Evolutionary conservation across 768 basidiomycete species (phyloP).

Genomic region (Tulasnella sp.): DNA sequence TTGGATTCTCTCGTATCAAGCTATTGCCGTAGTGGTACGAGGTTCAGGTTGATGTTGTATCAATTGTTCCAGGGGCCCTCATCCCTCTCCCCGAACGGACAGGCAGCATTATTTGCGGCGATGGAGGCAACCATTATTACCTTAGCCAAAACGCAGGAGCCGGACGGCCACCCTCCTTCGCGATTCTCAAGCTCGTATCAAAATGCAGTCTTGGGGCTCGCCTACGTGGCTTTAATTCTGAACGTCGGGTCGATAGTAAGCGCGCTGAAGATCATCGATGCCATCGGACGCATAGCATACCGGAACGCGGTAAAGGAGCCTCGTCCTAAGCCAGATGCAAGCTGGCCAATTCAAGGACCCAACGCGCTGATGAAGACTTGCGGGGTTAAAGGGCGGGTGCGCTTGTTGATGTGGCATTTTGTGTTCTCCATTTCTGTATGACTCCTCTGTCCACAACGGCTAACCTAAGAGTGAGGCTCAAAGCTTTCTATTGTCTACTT

Average conservation of each 20-base stretch:
- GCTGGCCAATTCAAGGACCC: not conserved
- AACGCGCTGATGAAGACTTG: not conserved
- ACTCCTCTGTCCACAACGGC: not conserved
- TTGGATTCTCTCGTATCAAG: not conserved
- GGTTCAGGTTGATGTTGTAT: not conserved
- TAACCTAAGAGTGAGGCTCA: not conserved
- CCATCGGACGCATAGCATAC: not conserved
- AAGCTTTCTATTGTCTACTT: not conserved
- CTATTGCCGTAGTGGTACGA: slow-evolving; percentile 2
- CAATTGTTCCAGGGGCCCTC: not conserved
- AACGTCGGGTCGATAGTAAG: not conserved
- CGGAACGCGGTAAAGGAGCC: not conserved
- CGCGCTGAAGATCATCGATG: not conserved
- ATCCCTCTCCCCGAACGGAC: not conserved
- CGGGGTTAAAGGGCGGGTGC: not conserved
- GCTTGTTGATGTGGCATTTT: too few relatives aligned
- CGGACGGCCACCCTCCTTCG: not conserved
- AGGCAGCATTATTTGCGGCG: not conserved
- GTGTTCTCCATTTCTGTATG: too few relatives aligned
- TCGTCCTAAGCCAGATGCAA: not conserved
- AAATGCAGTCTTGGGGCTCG: not conserved
- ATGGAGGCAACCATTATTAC: not conserved
- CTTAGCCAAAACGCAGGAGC: not conserved
- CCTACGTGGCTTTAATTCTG: not conserved
- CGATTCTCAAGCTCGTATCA: not conserved